A percentile compares a stretch with the other conserved stretches of the same genome.
Evolutionary conservation across 768 basidiomycete species (phyloP).

Genomic region (Xerocomus spinulosus): DNA sequence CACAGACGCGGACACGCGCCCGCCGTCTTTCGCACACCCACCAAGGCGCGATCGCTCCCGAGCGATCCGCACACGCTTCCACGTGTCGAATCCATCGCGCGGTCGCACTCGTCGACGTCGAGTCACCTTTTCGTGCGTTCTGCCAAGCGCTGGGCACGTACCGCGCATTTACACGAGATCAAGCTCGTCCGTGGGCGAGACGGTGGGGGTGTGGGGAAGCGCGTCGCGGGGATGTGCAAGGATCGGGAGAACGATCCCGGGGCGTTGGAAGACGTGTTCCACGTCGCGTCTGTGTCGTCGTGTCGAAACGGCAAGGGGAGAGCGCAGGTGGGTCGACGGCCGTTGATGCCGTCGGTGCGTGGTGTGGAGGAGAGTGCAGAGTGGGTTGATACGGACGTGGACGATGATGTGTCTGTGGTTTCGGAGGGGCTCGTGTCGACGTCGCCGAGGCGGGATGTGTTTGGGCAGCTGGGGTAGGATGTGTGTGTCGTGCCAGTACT

Average conservation of each 20-base stretch:
- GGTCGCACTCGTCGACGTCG: conserved; percentile 23
- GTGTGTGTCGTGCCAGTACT: too few relatives aligned
- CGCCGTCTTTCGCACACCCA: conserved; percentile 19
- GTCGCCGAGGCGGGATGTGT: conserved; percentile 8
- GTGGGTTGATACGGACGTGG: conserved; percentile 41
- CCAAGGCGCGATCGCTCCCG: conserved; percentile 11
- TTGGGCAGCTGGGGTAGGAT: conserved; percentile 6
- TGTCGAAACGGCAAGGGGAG: background rate
- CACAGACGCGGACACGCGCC: conserved; percentile 10
- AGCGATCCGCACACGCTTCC: conserved; percentile 26
- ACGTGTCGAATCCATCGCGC: conserved; percentile 13
- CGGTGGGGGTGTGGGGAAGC: conserved; percentile 8
- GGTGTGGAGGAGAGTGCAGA: conserved; percentile 17
- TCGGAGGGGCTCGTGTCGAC: conserved; percentile 13
- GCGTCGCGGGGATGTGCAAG: background rate
- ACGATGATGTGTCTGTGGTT: conserved; percentile 18
- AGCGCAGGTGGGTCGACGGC: background rate
- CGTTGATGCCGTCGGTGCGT: conserved; percentile 1
- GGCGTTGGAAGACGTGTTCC: conserved; percentile 17
- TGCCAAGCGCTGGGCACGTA: conserved; percentile 57
- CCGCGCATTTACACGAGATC: conserved; percentile 67
- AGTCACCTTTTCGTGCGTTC: conserved; percentile 25
- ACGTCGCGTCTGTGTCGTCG: background rate
- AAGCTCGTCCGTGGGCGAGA: conserved; percentile 20
- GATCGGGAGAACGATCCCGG: conserved; percentile 10